Base-by-base conservation (phyloP, 164 flowering plant genomes). In the Vitis rupestris region DNA sequence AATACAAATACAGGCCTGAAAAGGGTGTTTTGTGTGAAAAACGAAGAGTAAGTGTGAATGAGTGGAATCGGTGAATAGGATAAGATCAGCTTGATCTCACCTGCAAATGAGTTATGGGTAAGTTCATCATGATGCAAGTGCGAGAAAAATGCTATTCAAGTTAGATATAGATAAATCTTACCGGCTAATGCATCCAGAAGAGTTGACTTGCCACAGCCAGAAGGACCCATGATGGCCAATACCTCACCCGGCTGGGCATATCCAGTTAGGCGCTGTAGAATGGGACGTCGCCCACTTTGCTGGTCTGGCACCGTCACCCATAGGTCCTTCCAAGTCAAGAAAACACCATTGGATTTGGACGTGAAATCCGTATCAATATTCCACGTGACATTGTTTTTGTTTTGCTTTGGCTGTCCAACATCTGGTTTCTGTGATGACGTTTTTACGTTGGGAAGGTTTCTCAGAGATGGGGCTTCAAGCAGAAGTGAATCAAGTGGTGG, bases 171-270 rank as follows among this genome's bases (percentile, higher is more conserved):
- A 37, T 4, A 6, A 37, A 37, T 37, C 44, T n/a, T 64, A 64
- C 66, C 66, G 4, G 66, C 66, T 4, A 64, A 23, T 13, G 66
- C 17, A 64, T 64, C 66, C 14, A 64, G n/a, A 50, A 64, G 54
- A 17, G 66, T 64, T 19, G 66, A 64, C n/a, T 64, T 64, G 30
- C 66, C 66, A 64, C 37, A 64, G 11, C 56, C 66, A 8, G 66
- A 64, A 63, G 66, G 66, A n/a, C 66, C 66, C 66, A 63, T 50
- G 15, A 63, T 64, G 56, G 66, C 66, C 11, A 64, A 49, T 8
- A 64, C 16, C 55, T 64, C 55, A 19, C 66, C 56, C 11, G 66
- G 66, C 8, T 19, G 37, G 2, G 44, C 66, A 64, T 64, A 64
- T 8, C 66, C 66, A 13, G 53, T 64, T 1, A 64, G 55, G 9